Base-by-base conservation (phyloP, 192 early-diverging fungal species). In the Backusella macrospora region DNA sequence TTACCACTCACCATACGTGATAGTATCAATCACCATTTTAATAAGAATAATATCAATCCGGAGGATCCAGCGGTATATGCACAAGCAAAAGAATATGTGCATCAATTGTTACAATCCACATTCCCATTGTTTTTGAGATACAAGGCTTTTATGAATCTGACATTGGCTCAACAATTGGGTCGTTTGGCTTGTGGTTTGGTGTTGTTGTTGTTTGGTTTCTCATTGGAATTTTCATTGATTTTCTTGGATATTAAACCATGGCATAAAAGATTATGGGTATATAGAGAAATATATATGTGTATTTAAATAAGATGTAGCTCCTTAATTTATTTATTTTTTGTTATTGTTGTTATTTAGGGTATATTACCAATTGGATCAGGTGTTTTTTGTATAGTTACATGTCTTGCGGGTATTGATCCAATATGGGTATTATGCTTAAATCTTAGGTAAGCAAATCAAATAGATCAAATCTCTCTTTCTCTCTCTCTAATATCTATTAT, bases 211-310 rank as follows among this genome's bases (percentile, higher is more conserved):
- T 9, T 89, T 29, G 89, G 85, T 0, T 86, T 90, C 47, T 64
- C 85, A 0, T 64, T 86, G 8, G 83, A 81, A 42, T 69, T 90
- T 44, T 81, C 79, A 68, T 71, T 90, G 55, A 86, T 90, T 34
- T 87, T 90, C 71, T 75, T 89, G 62, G 77, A 86, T 71, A 63
- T 81, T 23, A 73, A 73, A 52, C 82, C 85, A 15, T 80, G 82
- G 68, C 65, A 75, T 13, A 44, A 77, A 9, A 75, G 89, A n/a
- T 71, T 81, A 40, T 90, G 89, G 89, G 86, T 90, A 83, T n/a
- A n/a, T n/a, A n/a, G n/a, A n/a, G 77, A 39, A 40, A 29, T 64
- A 26, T 23, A 12, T 14, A n/a, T n/a, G n/a, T n/a, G n/a, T 2
- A 26, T 44, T 65, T 23, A 62, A 16, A 68, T 70, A n/a, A 16